Base-by-base conservation (phyloP, 1,284 basidiomycete species). In the Baeospora myosura region DNA sequence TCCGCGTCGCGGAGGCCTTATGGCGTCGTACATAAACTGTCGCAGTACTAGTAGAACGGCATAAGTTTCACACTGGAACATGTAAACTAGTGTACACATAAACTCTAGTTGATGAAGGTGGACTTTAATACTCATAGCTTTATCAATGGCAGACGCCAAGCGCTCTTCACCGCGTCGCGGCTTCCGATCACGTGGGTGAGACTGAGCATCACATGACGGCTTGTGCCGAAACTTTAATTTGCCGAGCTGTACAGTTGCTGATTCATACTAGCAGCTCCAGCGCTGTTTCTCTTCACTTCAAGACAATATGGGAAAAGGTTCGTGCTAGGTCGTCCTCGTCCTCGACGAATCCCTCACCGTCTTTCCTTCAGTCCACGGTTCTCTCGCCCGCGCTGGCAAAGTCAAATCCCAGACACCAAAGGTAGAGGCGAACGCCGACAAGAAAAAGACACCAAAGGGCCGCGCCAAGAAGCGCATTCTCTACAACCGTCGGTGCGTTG, bases 311-410 rank as follows among this genome's bases (percentile, higher is more conserved):
- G 78, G 78, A 67, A 80, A 81, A 76, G 78, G 78, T 78, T 51
- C 48, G 52, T 51, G 52, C 30, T 36, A 43, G 33, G 16, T 32
- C 26, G 20, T 40, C 40, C 42, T 34, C 44, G 42, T 42, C 41
- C 41, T 14, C 36, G 35, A 10, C 21, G 18, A 23, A 40, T 43
- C 24, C 32, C 18, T 43, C 42, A 39, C 46, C 43, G 4, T 12
- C 39, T 38, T 14, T n/a, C 34, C 10, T 40, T 22, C 54, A 88
- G 95, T 97, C 74, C 94, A 98, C 88, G 94, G 95, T 71, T 97
- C 94, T 65, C 92, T 98, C 74, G 94, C 94, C 71, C 94, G 95
- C 82, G 94, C 93, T 69, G 94, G 93, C 71, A 97, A 98, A 84
- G 94, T 98, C 81, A 96, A 91, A 76, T 90, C 88, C 59, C 92